Evolutionary conservation across 2,329 filamentous ascomycete species (phyloP), one percentile per base, ranked within the genome.

Genomic region (Camptophora hylomeconis): DNA sequence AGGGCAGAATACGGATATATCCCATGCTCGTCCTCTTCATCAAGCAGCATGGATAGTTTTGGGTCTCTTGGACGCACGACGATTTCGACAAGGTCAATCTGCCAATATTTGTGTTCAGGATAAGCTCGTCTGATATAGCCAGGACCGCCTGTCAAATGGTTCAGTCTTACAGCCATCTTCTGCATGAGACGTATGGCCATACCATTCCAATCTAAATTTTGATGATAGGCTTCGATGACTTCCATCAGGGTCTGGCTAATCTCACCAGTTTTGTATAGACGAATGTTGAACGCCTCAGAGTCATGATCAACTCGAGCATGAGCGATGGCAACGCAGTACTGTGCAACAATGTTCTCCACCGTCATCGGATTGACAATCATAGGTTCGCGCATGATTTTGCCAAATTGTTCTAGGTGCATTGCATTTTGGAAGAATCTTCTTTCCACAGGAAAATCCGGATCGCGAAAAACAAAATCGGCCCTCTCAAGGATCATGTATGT

Each of bases 291-390:
- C n/a, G n/a, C n/a, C n/a, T n/a, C n/a, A n/a, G n/a, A n/a, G n/a
- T 31, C 26, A 2, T 21, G 28, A 11, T 35, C 25, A 9, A 20
- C 16, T 2, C 31, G 31, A 26, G 36, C 36, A 14, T 35, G 12
- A 14, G 27, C 17, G 27, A 42, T 37, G 20, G 30, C 29, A 5
- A 26, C 30, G 21, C 39, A 42, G 18, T 42, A 42, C 23, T 32
- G 26, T 12, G 20, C 33, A 11, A 42, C 40, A 15, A 40, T 35
- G 11, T 37, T 30, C 19, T 42, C 37, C 13, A 37, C 36, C 15
- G 17, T 25, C 26, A 32, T 32, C 10, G 37, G 35, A 20, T 36
- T 37, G 13, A 32, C 26, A 11, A 36, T 32, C 11, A 40, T 38
- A 6, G 33, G 26, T 19, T 31, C n/a, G 12, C 18, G 15, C n/a